A percentile compares a stretch with the other conserved stretches of the same genome.
Evolutionary conservation across 2,329 filamentous ascomycete species (phyloP).

Genomic region (Hypoxylon sp.): DNA sequence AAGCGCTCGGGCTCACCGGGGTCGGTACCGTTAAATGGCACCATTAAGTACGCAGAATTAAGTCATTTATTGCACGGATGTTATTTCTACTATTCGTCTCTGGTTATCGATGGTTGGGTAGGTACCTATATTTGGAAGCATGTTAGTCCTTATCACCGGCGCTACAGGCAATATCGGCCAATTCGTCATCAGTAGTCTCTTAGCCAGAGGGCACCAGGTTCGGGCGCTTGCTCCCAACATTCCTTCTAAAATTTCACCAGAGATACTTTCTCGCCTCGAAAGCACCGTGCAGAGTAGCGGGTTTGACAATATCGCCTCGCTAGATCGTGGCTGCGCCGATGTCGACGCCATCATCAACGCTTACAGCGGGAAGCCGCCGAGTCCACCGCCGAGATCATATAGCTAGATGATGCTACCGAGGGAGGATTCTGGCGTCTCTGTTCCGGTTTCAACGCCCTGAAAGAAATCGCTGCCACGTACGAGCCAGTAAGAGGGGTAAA

Average conservation of each 20-base stretch:
- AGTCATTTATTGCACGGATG: too few relatives aligned
- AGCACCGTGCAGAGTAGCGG: conserved; percentile 46
- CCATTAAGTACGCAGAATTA: too few relatives aligned
- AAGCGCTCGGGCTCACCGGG: too few relatives aligned
- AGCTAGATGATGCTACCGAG: conserved; percentile 32
- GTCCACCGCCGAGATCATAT: conserved; percentile 34
- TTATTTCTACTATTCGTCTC: too few relatives aligned
- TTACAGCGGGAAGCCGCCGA: conserved; percentile 49
- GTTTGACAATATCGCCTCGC: conserved; percentile 52
- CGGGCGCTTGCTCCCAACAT: conserved; percentile 55
- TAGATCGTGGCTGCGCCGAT: conserved; percentile 53
- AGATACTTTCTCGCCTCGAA: conserved; percentile 47
- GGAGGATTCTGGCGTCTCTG: conserved; percentile 44
- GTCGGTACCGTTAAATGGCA: too few relatives aligned
- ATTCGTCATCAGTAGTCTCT: conserved; percentile 47
- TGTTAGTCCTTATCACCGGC: conserved; percentile 58
- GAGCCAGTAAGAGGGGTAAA: conserved; percentile 23
- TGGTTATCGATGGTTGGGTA: too few relatives aligned
- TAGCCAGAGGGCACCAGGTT: conserved; percentile 53
- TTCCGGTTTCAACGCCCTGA: conserved; percentile 35
- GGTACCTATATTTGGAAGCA: conserved; percentile 6
- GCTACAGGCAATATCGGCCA: conserved; percentile 57
- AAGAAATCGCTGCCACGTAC: conserved; percentile 40
- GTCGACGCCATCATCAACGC: conserved; percentile 57
- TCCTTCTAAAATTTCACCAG: conserved; percentile 48